phyloP scores from a whole-genome alignment of 441 rosid genomes.

The Kokia cookei region DNA sequence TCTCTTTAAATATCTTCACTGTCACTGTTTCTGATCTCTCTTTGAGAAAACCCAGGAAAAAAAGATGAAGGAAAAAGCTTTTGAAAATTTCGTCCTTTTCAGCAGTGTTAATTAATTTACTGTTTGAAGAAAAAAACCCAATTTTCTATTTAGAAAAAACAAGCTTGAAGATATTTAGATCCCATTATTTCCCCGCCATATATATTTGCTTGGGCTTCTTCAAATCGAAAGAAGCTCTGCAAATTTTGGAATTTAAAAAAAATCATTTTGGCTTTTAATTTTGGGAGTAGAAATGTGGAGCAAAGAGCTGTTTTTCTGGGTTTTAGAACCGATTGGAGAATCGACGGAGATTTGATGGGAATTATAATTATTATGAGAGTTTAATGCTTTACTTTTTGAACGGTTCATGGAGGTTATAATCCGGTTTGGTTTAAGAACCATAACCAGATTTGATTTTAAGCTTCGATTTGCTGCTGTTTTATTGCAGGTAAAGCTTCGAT shows the following conservation, averaged over 20 bases:
- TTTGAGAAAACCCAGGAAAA: background rate
- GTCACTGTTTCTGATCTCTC: constrained; percentile 22
- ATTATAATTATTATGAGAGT: constrained; percentile 24
- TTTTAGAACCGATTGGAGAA: constrained; percentile 29
- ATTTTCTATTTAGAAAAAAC: background rate
- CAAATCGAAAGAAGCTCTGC: background rate
- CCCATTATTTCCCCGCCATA: background rate
- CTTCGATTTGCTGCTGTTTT: constrained; percentile 45
- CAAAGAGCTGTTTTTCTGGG: constrained; percentile 27
- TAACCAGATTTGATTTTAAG: constrained; percentile 29
- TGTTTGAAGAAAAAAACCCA: background rate
- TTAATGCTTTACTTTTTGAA: constrained; percentile 17
- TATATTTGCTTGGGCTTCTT: background rate
- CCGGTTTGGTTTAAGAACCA: constrained; percentile 30
- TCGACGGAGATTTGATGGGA: constrained; percentile 60
- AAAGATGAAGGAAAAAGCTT: background rate
- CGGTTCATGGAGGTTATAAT: constrained; percentile 68
- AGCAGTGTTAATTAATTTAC: background rate
- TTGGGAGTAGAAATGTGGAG: constrained; percentile 37
- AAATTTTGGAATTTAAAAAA: background rate
- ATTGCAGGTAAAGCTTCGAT: constrained; percentile 46
- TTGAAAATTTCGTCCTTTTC: background rate
- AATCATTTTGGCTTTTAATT: background rate
- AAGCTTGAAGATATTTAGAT: background rate
- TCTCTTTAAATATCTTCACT: constrained; percentile 6